phyloP scores from a whole-genome alignment of 176 grass and related monocot genomes.

The Musa beccarii region DNA sequence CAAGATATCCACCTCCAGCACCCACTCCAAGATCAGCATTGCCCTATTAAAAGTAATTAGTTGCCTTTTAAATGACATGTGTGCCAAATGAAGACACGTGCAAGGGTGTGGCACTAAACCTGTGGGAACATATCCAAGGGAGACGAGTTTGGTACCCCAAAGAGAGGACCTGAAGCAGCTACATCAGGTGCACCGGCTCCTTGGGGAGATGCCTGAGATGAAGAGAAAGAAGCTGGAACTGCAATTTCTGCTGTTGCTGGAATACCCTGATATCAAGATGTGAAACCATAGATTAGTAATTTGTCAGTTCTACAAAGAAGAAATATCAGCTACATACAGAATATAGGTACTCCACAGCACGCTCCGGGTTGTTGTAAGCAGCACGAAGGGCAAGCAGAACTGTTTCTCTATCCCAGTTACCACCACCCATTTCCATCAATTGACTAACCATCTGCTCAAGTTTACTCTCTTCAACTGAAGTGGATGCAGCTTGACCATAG shows the following conservation, averaged over 20 bases:
- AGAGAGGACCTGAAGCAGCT: background rate
- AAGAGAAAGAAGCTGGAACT: background rate
- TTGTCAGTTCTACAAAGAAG: background rate
- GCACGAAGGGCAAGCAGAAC: slow-evolving; percentile 84
- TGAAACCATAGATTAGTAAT: background rate
- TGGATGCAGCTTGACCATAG: slow-evolving; percentile 89
- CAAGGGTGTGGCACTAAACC: background rate
- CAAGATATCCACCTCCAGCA: slow-evolving; percentile 6
- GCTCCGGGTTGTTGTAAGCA: slow-evolving; percentile 96
- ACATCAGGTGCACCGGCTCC: background rate
- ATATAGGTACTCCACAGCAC: slow-evolving; percentile 95
- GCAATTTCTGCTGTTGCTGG: slow-evolving; percentile 3
- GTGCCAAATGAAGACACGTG: background rate
- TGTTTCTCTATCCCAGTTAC: slow-evolving; percentile 79
- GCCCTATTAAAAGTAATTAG: background rate
- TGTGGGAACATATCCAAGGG: slow-evolving; percentile 12
- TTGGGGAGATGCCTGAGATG: slow-evolving; percentile 3
- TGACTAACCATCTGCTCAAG: slow-evolving; percentile 81
- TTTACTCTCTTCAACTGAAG: slow-evolving; percentile 66
- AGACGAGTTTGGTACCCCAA: slow-evolving; percentile 7
- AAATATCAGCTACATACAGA: slow-evolving; percentile 43
- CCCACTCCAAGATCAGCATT: background rate
- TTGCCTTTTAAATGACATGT: background rate
- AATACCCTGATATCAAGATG: slow-evolving; percentile 5
- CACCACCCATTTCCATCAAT: slow-evolving; percentile 92